Evolutionary conservation across 2,329 filamentous ascomycete genomes (phyloP).

Genomic region (Daldinia sp.): DNA sequence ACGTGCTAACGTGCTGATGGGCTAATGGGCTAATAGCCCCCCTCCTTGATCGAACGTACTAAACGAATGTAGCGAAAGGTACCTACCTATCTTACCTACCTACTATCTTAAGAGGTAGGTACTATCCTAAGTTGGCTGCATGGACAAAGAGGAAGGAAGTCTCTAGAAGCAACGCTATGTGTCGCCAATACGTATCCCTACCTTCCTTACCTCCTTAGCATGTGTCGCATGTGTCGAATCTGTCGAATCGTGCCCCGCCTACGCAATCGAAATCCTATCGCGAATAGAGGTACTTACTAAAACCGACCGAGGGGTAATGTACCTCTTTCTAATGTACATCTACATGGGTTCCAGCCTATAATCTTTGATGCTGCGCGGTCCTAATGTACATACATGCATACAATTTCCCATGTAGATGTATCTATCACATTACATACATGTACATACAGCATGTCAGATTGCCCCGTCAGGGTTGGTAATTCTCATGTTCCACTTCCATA

Average conservation of each 20-base stretch:
- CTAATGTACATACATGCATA: background rate
- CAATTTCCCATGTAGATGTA: background rate
- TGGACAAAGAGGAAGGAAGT: slow-evolving; percentile 17
- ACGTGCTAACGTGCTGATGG: background rate
- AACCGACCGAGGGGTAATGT: slow-evolving; percentile 25
- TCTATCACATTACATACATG: background rate
- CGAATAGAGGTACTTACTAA: background rate
- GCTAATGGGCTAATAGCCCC: too few relatives aligned
- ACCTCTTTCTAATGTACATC: too few relatives aligned
- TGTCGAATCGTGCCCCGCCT: too few relatives aligned
- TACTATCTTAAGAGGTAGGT: too few relatives aligned
- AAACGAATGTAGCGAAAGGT: too few relatives aligned
- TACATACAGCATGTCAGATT: slow-evolving; percentile 20
- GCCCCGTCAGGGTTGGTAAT: slow-evolving; percentile 8
- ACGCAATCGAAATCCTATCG: slow-evolving; percentile 24
- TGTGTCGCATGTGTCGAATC: slow-evolving; percentile 27
- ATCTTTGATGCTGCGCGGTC: too few relatives aligned
- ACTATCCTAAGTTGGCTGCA: too few relatives aligned
- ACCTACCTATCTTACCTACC: too few relatives aligned
- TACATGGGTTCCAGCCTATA: too few relatives aligned
- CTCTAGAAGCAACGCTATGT: slow-evolving; percentile 25
- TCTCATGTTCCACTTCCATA: slow-evolving; percentile 21
- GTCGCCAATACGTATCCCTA: slow-evolving; percentile 13
- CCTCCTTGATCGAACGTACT: background rate
- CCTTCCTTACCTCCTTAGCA: slow-evolving; percentile 13